A percentile compares a stretch with the other conserved stretches of the same genome.
Conservation (phyloP, 75 land plant species). For the Cryptomeria japonica region DNA sequence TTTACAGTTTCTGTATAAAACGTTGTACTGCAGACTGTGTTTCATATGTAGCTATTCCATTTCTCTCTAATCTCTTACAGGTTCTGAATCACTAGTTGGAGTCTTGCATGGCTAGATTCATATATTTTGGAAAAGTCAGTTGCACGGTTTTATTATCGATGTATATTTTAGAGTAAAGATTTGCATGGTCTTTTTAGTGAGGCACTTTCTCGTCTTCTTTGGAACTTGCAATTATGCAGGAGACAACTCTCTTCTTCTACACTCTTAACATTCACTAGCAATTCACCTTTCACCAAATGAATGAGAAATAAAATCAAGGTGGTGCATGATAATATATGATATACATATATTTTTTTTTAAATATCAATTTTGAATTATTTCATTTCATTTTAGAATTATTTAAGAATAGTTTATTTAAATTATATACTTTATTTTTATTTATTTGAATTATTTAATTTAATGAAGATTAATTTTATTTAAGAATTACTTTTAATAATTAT, state of each 20-base stretch:
- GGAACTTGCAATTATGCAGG: background rate
- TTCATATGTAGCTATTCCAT: background rate
- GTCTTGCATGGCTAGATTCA: background rate
- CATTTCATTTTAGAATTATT: no score
- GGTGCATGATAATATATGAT: background rate
- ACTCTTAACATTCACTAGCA: background rate
- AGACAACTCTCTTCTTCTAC: background rate
- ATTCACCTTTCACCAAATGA: background rate
- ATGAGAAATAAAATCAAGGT: background rate
- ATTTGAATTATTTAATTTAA: no score
- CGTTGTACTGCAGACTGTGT: background rate
- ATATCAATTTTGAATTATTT: background rate
- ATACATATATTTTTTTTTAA: no score
- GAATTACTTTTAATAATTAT: no score
- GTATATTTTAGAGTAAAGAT: background rate
- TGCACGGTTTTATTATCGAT: background rate
- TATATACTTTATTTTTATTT: no score
- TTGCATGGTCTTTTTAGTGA: background rate
- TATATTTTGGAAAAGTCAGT: background rate
- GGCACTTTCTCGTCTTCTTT: background rate
- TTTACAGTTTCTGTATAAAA: background rate
- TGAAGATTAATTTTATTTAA: no score
- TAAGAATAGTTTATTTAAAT: no score
- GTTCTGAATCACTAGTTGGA: background rate
- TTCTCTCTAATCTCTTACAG: background rate